phyloP scores from a whole-genome alignment of 495 filamentous ascomycete species.

The Aspergillus steynii region DNA sequence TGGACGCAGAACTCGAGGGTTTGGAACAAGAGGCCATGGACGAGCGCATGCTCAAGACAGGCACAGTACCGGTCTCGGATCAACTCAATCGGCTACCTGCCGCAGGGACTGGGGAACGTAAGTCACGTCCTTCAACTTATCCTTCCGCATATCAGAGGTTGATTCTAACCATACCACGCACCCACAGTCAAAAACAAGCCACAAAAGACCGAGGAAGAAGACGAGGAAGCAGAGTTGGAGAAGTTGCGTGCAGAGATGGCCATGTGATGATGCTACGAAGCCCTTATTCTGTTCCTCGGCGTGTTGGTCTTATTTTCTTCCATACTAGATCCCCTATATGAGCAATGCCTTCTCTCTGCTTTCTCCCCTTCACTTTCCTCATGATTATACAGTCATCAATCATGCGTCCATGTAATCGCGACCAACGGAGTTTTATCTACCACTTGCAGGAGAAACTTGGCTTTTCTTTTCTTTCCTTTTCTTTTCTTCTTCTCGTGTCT shows the following conservation, averaged over 20 bases:
- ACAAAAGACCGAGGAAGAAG: conserved; percentile 60
- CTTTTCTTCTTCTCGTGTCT: not conserved
- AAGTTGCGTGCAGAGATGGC: conserved; percentile 98
- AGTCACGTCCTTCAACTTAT: conserved; percentile 37
- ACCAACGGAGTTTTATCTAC: conserved; percentile 5
- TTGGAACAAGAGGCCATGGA: conserved; percentile 87
- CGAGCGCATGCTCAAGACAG: conserved; percentile 89
- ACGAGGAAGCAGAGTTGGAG: conserved; percentile 93
- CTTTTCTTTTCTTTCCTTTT: not conserved
- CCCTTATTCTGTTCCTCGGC: not conserved
- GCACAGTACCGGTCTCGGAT: conserved; percentile 70
- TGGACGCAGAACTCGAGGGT: conserved; percentile 75
- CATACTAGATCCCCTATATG: conserved; percentile 6
- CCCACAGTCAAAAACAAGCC: conserved; percentile 51
- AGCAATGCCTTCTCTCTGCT: conserved; percentile 1
- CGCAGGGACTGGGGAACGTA: conserved; percentile 71
- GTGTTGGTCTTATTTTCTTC: conserved; percentile 4
- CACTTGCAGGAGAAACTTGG: not conserved
- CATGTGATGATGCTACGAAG: conserved; percentile 51
- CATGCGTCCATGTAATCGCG: not conserved
- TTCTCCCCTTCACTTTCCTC: not conserved
- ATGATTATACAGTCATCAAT: not conserved
- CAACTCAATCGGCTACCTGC: conserved; percentile 71
- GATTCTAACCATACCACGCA: not conserved
- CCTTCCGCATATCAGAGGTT: not conserved